These are phyloP conservation scores for Crithidia brevicula DNA, from an alignment of 208 protist genomes.

Conservation along the genomic window DNA sequence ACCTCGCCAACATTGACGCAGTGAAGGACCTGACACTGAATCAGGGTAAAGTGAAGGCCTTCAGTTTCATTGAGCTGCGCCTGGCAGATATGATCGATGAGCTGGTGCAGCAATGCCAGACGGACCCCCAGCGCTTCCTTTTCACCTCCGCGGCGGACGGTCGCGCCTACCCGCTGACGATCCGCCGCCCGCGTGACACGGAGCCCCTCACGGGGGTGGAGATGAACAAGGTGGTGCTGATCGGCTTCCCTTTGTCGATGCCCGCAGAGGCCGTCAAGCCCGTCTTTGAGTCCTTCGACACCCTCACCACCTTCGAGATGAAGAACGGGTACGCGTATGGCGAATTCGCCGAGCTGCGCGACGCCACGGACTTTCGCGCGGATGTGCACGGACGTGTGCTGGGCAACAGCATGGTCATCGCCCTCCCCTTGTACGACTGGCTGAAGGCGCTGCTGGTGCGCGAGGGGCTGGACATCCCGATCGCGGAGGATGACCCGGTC, in stretches of 20 bases:
- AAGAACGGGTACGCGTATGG: conserved; percentile 75
- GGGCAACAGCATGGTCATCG: conserved; percentile 62
- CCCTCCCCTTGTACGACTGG: conserved; percentile 79
- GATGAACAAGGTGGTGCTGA: conserved; percentile 68
- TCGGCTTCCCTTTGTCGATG: conserved; percentile 73
- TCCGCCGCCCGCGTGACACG: conserved; percentile 80
- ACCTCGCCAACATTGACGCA: conserved; percentile 60
- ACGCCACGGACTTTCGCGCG: conserved; percentile 66
- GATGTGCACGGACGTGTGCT: conserved; percentile 80
- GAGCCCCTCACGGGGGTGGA: conserved; percentile 61
- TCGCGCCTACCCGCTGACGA: conserved; percentile 53
- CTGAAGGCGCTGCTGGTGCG: conserved; percentile 70
- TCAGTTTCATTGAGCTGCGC: conserved; percentile 86
- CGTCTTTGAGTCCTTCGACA: conserved; percentile 71
- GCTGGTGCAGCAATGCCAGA: conserved; percentile 56
- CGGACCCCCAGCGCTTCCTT: conserved; percentile 63
- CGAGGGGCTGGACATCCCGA: conserved; percentile 69
- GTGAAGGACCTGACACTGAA: conserved; percentile 63
- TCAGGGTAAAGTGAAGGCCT: conserved; percentile 63
- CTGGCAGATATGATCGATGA: conserved; percentile 83
- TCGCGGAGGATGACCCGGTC: conserved; percentile 76
- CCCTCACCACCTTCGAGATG: conserved; percentile 63
- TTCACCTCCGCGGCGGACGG: conserved; percentile 59
- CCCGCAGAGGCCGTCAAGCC: conserved; percentile 49
- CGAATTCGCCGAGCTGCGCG: conserved; percentile 63